phyloP scores from a whole-genome alignment of 2,329 filamentous ascomycete species.

The Scytalidium lignicola region DNA sequence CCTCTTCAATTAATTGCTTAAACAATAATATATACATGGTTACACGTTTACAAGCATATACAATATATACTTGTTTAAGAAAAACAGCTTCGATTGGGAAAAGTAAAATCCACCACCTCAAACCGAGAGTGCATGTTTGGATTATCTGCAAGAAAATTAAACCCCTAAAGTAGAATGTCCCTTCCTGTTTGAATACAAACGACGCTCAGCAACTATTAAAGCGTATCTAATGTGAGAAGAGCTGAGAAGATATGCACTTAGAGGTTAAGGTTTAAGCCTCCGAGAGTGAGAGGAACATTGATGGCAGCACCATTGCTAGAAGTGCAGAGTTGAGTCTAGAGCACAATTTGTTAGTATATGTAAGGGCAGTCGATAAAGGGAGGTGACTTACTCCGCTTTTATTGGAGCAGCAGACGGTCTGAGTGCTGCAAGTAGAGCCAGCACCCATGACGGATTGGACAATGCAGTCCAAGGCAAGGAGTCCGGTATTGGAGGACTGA shows the following conservation, averaged over 20 bases:
- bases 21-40: neutral
- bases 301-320: neutral
- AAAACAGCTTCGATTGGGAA: conserved; percentile 22
- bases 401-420: conserved; percentile 4
- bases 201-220: conserved; percentile 84
- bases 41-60: conserved; percentile 6
- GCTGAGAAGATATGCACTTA: conserved; percentile 68
- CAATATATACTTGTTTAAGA: conserved; percentile 67
- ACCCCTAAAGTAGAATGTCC: too few species aligned
- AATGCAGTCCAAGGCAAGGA: conserved; percentile 1
- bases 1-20: too few species aligned
- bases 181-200: conserved; percentile 45
- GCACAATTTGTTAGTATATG: conserved; percentile 93
- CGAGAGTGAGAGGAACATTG: neutral
- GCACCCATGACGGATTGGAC: conserved; percentile 2
- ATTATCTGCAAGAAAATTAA: too few species aligned
- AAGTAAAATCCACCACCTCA: too few species aligned
- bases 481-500: neutral
- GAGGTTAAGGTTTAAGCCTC: neutral
- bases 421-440: neutral
- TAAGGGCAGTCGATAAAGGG: conserved; percentile 15
- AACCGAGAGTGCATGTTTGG: too few species aligned
- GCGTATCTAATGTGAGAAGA: conserved; percentile 84
- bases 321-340: conserved; percentile 72
- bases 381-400: conserved; percentile 1